A percentile compares a stretch with the other conserved stretches of the same genome.
Conservation (phyloP, 495 filamentous ascomycete genomes). For the Penicillium nucicola region DNA sequence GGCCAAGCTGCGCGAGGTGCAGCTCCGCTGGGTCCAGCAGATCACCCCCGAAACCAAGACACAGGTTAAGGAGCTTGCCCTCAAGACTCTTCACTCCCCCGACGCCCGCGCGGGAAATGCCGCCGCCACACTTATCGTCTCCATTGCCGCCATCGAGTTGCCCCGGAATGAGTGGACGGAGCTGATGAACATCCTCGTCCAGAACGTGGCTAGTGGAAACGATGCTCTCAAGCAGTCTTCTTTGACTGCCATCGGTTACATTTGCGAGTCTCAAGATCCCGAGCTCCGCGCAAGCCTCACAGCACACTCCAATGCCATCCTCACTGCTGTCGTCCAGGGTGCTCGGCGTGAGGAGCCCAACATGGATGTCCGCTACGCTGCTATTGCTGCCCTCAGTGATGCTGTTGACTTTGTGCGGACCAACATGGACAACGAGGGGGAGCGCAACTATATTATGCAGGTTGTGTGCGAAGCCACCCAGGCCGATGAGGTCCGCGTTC, state of each 20-base stretch:
- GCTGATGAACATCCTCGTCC: slow-evolving; percentile 81
- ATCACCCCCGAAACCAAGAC: slow-evolving; percentile 74
- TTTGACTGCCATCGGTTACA: slow-evolving; percentile 90
- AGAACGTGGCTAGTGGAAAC: slow-evolving; percentile 82
- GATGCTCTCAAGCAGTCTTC: slow-evolving; percentile 91
- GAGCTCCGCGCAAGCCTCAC: slow-evolving; percentile 80
- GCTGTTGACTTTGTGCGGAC: slow-evolving; percentile 96
- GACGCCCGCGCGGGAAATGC: slow-evolving; percentile 81
- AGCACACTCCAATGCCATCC: slow-evolving; percentile 90
- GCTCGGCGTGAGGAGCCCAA: slow-evolving; percentile 94
- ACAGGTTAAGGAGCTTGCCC: slow-evolving; percentile 80
- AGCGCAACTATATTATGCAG: slow-evolving; percentile 99
- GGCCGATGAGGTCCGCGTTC: slow-evolving; percentile 80
- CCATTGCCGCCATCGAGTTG: slow-evolving; percentile 91
- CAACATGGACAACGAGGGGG: slow-evolving; percentile 98
- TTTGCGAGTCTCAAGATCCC: slow-evolving; percentile 90
- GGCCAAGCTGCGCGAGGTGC: slow-evolving; percentile 78
- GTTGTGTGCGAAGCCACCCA: slow-evolving; percentile 99
- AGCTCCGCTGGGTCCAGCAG: slow-evolving; percentile 84
- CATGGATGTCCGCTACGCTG: slow-evolving; percentile 82
- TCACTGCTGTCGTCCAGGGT: slow-evolving; percentile 96
- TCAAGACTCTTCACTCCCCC: slow-evolving; percentile 75
- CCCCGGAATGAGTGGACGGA: slow-evolving; percentile 94
- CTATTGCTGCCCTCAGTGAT: slow-evolving; percentile 90
- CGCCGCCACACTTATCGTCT: slow-evolving; percentile 89